Percentiles rank a stretch among this genome's conserved stretches.
Evolutionary conservation across 208 protist genomes (phyloP).

Genomic region (Trichomonas tenax): DNA sequence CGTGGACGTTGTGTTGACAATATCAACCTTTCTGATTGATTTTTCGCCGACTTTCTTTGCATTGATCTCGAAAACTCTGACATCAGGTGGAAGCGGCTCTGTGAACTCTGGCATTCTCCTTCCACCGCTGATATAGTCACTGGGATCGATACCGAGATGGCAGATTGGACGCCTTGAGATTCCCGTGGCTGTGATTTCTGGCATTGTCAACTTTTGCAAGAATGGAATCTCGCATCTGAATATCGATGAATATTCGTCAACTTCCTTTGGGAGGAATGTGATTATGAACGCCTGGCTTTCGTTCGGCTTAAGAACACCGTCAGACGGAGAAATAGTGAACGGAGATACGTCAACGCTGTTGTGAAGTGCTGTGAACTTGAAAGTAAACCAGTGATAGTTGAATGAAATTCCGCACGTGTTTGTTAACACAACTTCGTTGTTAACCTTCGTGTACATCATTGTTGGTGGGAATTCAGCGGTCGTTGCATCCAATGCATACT

Average conservation of each 20-base stretch:
- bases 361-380: not conserved
- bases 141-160: constrained; percentile 71
- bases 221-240: not conserved
- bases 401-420: constrained; percentile 64
- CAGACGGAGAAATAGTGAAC: constrained; percentile 56
- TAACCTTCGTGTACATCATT: constrained; percentile 72
- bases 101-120: constrained; percentile 37
- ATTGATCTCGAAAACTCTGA: not conserved
- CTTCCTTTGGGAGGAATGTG: constrained; percentile 61
- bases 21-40: not conserved
- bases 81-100: not conserved
- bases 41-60: not conserved
- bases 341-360: not conserved
- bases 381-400: constrained; percentile 50
- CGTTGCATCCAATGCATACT: constrained; percentile 29
- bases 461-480: constrained; percentile 61
- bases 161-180: constrained; percentile 67
- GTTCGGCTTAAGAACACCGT: constrained; percentile 49
- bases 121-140: constrained; percentile 56
- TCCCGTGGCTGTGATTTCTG: constrained; percentile 56
- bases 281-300: constrained; percentile 49
- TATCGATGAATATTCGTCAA: constrained; percentile 37
- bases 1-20: not conserved
- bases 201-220: not conserved
- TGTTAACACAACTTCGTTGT: constrained; percentile 52